A percentile compares a stretch with the other conserved stretches of the same genome.
Evolutionary conservation across 2,329 filamentous ascomycete species (phyloP).

Genomic region (Neonectria neomacrospora): DNA sequence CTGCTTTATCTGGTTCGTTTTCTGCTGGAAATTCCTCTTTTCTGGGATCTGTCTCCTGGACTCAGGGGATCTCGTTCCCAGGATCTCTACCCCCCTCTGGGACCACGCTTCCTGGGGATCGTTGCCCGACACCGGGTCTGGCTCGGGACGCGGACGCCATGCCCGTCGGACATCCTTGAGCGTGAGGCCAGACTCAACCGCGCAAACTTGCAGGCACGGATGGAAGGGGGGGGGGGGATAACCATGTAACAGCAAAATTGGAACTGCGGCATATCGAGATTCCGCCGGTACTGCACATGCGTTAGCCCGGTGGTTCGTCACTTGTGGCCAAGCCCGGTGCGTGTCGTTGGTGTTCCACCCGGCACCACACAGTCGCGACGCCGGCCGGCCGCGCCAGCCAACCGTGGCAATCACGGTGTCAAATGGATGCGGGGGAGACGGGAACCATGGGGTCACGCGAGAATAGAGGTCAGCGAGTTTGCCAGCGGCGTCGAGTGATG

Average conservation of each 20-base stretch:
- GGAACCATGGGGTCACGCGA: conserved; percentile 44
- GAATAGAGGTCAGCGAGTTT: conserved; percentile 39
- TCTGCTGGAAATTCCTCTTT: not conserved
- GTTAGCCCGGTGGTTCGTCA: conserved; percentile 23
- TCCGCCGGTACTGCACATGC: conserved; percentile 32
- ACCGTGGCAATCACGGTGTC: conserved; percentile 41
- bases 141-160: conserved; percentile 12
- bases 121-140: conserved; percentile 34
- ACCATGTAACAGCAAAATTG: conserved; percentile 1
- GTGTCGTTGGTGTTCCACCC: conserved; percentile 15
- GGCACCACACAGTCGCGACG: conserved; percentile 30
- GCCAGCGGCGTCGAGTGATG: conserved; percentile 29
- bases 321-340: conserved; percentile 16
- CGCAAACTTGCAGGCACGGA: not conserved
- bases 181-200: not conserved
- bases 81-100: not conserved
- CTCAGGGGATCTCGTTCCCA: not conserved
- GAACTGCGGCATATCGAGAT: conserved; percentile 31
- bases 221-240: not conserved
- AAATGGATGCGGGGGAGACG: conserved; percentile 43
- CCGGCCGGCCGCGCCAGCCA: conserved; percentile 26
- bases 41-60: not conserved
- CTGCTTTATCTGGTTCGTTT: conserved; percentile 17
- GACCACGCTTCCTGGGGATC: conserved; percentile 30
- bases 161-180: conserved; percentile 18